These are phyloP conservation scores for Aureobasidium sp. DNA, from an alignment of 2,329 filamentous ascomycete species.

Conservation along the genomic window DNA sequence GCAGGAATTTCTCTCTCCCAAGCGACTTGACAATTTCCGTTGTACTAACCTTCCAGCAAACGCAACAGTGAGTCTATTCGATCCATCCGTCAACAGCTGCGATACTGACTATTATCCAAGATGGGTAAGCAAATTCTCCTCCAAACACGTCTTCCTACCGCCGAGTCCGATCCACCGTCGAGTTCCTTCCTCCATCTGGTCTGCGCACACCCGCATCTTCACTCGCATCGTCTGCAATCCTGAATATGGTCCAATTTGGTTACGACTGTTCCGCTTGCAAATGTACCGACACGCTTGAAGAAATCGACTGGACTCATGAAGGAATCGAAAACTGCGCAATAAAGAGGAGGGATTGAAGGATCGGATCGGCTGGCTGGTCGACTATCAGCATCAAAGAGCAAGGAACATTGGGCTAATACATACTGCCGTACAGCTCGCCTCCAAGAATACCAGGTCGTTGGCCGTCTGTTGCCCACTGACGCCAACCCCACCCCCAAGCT, in stretches of 20 bases:
- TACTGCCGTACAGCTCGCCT: conserved; percentile 70
- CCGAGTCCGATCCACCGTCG: conserved; percentile 3
- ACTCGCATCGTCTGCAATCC: conserved; percentile 2
- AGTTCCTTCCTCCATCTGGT: not conserved
- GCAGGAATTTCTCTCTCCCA: conserved; percentile 8
- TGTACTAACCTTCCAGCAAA: conserved; percentile 16
- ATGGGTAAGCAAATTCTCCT: conserved; percentile 14
- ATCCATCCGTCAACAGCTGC: not conserved
- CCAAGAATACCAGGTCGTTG: conserved; percentile 99
- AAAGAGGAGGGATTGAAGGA: conserved; percentile 9
- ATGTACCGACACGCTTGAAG: not conserved
- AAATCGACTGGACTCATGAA: not conserved
- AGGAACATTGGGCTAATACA: conserved; percentile 25
- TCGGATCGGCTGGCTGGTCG: conserved; percentile 3
- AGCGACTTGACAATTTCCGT: conserved; percentile 10
- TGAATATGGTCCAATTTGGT: conserved; percentile 2
- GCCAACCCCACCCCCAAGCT: conserved; percentile 94
- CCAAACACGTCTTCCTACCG: not conserved
- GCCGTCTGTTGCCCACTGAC: conserved; percentile 97
- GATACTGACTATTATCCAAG: conserved; percentile 11
- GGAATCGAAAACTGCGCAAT: not conserved
- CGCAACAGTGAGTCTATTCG: conserved; percentile 12
- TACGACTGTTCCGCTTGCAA: conserved; percentile 6
- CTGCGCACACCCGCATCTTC: conserved; percentile 1
- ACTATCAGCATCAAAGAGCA: conserved; percentile 14